A percentile compares a stretch with the other conserved stretches of the same genome.
These are phyloP conservation scores for Haematococcus lacustris DNA, from an alignment of 139 green algal genomes.

Conservation along the genomic window DNA sequence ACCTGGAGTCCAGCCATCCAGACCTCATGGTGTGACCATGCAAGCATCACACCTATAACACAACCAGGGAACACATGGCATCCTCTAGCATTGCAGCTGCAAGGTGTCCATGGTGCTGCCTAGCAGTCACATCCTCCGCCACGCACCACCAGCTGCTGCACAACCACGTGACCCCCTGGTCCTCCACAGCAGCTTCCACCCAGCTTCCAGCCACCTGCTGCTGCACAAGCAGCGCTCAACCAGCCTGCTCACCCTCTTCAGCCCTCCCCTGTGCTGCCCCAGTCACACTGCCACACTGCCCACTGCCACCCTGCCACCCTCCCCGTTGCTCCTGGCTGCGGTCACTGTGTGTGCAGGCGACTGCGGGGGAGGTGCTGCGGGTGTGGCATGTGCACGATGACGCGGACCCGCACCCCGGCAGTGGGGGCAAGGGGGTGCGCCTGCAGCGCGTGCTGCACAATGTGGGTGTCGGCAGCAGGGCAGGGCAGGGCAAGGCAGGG, in stretches of 20 bases:
- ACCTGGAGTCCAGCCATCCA: constrained; percentile 39
- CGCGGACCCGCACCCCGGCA: no score
- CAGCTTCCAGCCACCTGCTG: neutral
- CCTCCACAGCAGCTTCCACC: neutral
- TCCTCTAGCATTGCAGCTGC: no score
- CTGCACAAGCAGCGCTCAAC: no score
- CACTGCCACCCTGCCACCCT: neutral
- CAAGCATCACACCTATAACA: neutral
- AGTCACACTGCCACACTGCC: neutral
- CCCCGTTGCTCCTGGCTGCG: neutral
- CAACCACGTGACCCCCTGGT: neutral
- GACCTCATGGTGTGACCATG: constrained; percentile 43
- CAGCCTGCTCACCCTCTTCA: no score
- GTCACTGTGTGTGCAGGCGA: constrained; percentile 68
- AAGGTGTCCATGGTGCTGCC: neutral
- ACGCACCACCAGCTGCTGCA: neutral
- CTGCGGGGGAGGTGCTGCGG: constrained; percentile 82
- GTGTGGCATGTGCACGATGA: constrained; percentile 80
- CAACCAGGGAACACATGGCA: neutral
- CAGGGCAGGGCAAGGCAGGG: neutral
- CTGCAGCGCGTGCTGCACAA: constrained; percentile 70
- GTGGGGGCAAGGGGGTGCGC: no score
- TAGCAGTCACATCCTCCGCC: neutral
- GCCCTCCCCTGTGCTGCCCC: no score
- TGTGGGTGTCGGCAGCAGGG: constrained; percentile 11